These are phyloP conservation scores for Circinella umbellata DNA, from an alignment of 371 early-diverging fungal genomes.

Conservation along the genomic window DNA sequence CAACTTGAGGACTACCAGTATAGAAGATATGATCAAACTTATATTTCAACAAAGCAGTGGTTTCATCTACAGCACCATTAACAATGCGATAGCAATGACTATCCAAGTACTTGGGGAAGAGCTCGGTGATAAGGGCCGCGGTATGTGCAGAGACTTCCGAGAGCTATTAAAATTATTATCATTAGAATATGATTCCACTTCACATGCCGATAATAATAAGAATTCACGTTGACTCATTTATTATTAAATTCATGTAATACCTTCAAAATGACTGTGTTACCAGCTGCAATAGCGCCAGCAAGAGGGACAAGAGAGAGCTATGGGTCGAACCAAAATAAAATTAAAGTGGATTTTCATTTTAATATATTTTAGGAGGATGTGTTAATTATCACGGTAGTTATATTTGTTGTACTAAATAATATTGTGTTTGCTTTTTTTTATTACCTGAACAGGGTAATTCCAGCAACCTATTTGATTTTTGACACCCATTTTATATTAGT, in stretches of 20 bases:
- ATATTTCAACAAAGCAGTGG: constrained; percentile 73
- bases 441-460: constrained; percentile 55
- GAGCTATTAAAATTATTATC: constrained; percentile 39
- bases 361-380: too few relatives aligned
- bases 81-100: constrained; percentile 67
- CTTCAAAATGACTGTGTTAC: constrained; percentile 82
- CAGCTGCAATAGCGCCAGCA: constrained; percentile 89
- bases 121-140: constrained; percentile 63
- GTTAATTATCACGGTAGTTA: too few relatives aligned
- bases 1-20: constrained; percentile 85
- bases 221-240: neutral
- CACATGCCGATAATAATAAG: neutral
- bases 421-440: too few relatives aligned
- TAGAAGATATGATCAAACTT: constrained; percentile 88
- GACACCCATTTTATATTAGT: neutral
- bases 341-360: too few relatives aligned
- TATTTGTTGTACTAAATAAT: too few relatives aligned
- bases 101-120: constrained; percentile 81
- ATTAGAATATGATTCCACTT: neutral
- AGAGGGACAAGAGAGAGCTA: constrained; percentile 65
- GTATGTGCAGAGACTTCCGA: constrained; percentile 80
- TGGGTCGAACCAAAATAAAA: constrained; percentile 21
- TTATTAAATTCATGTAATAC: constrained; percentile 19
- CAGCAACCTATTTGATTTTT: constrained; percentile 34
- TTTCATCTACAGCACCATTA: constrained; percentile 81